phyloP scores from a whole-genome alignment of 2,329 filamentous ascomycete species.

The Diaporthe sp. region DNA sequence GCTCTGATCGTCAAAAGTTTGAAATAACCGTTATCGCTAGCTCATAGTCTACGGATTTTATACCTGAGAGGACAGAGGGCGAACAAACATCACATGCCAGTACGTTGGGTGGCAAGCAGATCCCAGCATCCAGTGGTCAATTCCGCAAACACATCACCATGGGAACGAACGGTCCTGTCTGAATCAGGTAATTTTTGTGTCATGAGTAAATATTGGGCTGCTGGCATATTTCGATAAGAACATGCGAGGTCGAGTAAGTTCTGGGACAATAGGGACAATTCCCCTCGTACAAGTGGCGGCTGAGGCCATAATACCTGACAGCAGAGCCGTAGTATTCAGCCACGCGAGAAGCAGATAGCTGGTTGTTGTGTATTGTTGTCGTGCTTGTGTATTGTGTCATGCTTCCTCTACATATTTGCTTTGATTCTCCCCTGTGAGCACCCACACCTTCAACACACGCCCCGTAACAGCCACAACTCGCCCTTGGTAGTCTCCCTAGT shows the following conservation, averaged over 20 bases:
- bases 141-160: background rate
- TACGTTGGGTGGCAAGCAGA: background rate
- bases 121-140: background rate
- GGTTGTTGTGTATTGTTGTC: slow-evolving; percentile 2
- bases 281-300: too few species aligned
- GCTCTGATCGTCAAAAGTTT: slow-evolving; percentile 6
- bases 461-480: background rate
- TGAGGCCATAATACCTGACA: background rate
- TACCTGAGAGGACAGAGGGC: background rate
- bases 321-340: background rate
- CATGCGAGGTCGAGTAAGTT: background rate
- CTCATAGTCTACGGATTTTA: background rate
- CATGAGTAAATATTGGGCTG: background rate
- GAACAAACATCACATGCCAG: background rate
- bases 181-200: background rate
- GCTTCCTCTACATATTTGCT: background rate
- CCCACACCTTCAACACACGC: background rate
- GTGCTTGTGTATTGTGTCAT: background rate
- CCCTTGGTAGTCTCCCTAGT: slow-evolving; percentile 4
- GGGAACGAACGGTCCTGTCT: background rate
- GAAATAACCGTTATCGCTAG: background rate
- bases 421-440: background rate
- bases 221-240: background rate
- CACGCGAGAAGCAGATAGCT: background rate
- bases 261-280: background rate